Evolutionary conservation across 1,139 yeast genomes (phyloP), one percentile per base, ranked within the genome.

Genomic region (Blastobotrys apis): DNA sequence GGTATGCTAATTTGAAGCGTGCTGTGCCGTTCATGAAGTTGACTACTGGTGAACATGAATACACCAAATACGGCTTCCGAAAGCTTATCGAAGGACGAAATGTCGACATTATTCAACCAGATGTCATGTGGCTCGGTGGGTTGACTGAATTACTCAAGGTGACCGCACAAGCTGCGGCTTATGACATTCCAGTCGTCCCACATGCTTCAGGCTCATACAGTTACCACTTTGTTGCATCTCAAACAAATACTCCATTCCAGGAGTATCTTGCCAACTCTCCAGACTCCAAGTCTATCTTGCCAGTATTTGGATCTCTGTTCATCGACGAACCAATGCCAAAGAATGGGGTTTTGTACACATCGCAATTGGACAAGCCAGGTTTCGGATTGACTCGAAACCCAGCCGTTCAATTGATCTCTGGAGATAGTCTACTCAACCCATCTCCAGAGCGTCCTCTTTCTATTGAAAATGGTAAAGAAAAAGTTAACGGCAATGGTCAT

Each of bases 101-200:
- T 53, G 50, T 73, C 43, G 75, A 71, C 53, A 72, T 73, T 49
- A 59, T 73, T 44, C 77, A 73, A 55, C 77, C 77, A 16, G 77
- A 73, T 55, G 72, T 73, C 42, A 73, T 73, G 77, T 73, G 77
- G 77, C 73, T 72, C 47, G 77, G 77, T 38, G 76, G 77, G 29
- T 55, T 72, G 63, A 72, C 77, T 22, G 77, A 72, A 57, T 58
- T 71, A 33, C 59, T 72, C 46, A 68, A 71, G 52, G 63, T 73
- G 35, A 69, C 74, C 40, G 69, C 68, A 17, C 75, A 72, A 54
- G 77, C 76, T 22, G 74, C 74, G 44, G 76, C 77, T 20, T 73
- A 73, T 51, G 77, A 73, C 51, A 69, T 72, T 37, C 77, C 77
- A 22, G 74, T 73, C 37, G 77, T 73, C 43, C 75, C 76, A 32